These are phyloP conservation scores for Fagopyrum esculentum DNA, from an alignment of 148 eudicot genomes.

Conservation along the genomic window DNA sequence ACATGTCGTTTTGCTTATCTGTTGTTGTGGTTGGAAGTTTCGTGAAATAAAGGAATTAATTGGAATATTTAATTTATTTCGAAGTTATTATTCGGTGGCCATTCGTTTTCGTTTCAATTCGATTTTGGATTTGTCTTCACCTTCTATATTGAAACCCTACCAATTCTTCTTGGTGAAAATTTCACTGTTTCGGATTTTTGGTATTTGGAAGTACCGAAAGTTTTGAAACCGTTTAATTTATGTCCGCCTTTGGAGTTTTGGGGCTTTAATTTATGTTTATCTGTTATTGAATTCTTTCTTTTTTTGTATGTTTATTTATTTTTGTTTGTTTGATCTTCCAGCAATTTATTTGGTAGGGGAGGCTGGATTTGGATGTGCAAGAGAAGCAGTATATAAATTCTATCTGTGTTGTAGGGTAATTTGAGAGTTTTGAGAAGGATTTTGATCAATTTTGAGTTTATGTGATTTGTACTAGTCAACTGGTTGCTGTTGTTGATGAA, in stretches of 20 bases:
- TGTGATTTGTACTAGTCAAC: background rate
- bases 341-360: background rate
- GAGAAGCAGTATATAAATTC: background rate
- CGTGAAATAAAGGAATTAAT: slow-evolving; percentile 11
- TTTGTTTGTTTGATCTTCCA: background rate
- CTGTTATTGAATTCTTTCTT: background rate
- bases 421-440: slow-evolving; percentile 14
- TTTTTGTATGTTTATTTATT: background rate
- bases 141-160: slow-evolving; percentile 11
- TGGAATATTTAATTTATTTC: background rate
- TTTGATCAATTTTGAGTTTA: slow-evolving; percentile 2
- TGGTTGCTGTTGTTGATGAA: slow-evolving; percentile 3
- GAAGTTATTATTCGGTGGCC: slow-evolving; percentile 20
- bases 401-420: slow-evolving; percentile 1
- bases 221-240: slow-evolving; percentile 10
- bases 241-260: slow-evolving; percentile 13
- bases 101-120: slow-evolving; percentile 27
- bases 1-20: background rate
- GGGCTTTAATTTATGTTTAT: background rate
- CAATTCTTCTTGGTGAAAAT: background rate
- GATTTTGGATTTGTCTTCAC: slow-evolving; percentile 23
- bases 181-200: slow-evolving; percentile 25
- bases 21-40: slow-evolving; percentile 22
- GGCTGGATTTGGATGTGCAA: background rate
- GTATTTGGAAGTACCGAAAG: slow-evolving; percentile 19